Conservation (phyloP, 257 asterid species). For the Solanum peruvianum region DNA sequence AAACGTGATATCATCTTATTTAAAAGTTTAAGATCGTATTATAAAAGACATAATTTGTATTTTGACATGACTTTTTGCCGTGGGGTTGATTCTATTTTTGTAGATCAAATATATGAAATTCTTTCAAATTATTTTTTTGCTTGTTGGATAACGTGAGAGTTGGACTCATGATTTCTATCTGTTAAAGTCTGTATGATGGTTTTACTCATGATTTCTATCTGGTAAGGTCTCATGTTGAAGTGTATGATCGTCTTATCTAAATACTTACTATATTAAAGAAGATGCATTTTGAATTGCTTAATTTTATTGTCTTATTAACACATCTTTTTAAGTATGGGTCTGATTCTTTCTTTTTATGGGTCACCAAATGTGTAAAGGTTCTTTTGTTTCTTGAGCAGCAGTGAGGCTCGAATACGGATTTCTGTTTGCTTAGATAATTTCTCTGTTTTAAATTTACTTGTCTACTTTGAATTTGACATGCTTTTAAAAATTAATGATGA, state of each 20-base stretch:
- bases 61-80: background rate
- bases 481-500: background rate
- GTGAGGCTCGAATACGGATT: background rate
- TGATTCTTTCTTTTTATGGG: background rate
- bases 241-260: background rate
- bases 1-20: background rate
- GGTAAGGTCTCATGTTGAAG: background rate
- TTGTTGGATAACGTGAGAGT: background rate
- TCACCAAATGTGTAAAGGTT: background rate
- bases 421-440: background rate
- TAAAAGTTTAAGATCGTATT: background rate
- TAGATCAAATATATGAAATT: background rate
- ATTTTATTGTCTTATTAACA: background rate
- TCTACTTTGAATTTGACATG: background rate
- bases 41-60: accelerated
- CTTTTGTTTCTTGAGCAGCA: background rate
- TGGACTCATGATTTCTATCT: background rate
- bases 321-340: background rate
- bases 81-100: background rate
- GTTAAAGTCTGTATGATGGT: background rate
- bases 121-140: background rate
- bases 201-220: background rate
- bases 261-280: background rate
- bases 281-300: background rate
- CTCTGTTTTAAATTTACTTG: background rate